These are phyloP conservation scores for Tricholoma flavovirens DNA, from an alignment of 768 basidiomycete species.

Conservation along the genomic window DNA sequence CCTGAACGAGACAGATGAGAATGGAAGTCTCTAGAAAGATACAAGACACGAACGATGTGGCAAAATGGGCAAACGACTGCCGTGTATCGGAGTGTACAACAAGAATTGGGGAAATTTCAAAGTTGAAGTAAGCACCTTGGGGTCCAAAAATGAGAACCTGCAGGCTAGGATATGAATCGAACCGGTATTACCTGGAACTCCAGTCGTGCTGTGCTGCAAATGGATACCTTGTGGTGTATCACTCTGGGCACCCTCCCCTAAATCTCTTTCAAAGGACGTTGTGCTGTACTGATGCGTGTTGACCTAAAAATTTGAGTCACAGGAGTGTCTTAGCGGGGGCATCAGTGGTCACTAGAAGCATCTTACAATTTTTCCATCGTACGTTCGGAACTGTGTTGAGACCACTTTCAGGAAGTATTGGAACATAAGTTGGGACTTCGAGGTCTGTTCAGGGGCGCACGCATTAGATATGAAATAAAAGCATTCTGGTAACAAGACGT, in stretches of 20 bases:
- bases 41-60: conserved; percentile 75
- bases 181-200: conserved; percentile 50
- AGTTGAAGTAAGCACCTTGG: conserved; percentile 83
- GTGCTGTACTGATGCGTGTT: conserved; percentile 94
- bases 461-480: neutral
- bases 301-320: conserved; percentile 36
- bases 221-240: conserved; percentile 60
- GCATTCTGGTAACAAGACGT: conserved; percentile 13
- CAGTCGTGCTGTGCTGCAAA: conserved; percentile 66
- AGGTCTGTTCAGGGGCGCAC: conserved; percentile 42
- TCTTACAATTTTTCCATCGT: conserved; percentile 63
- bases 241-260: conserved; percentile 54
- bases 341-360: conserved; percentile 1
- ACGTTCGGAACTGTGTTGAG: conserved; percentile 86
- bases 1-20: conserved; percentile 32
- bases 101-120: conserved; percentile 94
- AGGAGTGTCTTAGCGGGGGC: conserved; percentile 6
- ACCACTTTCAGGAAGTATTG: conserved; percentile 99
- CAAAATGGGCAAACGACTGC: conserved; percentile 96
- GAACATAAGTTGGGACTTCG: conserved; percentile 87
- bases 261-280: conserved; percentile 93
- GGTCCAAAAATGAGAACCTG: neutral
- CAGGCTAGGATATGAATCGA: neutral
- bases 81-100: conserved; percentile 87
- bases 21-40: neutral